Conservation (phyloP, 495 filamentous ascomycete species). For the Bacidia rubella region DNA sequence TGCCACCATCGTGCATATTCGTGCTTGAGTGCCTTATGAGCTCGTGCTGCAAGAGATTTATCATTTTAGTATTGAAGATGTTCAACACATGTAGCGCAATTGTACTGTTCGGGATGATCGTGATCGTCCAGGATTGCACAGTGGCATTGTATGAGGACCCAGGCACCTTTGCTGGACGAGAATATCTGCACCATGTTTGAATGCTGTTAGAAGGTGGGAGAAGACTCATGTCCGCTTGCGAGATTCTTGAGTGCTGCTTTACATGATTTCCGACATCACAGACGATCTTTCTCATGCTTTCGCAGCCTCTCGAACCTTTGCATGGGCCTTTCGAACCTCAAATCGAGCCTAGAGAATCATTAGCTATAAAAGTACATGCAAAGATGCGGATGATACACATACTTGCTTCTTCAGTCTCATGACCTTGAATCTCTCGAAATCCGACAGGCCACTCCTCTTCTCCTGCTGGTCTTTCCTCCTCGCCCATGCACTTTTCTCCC, state of each 20-base stretch:
- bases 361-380: constrained; percentile 8
- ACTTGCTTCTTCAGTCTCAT: constrained; percentile 95
- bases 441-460: constrained; percentile 80
- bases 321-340: constrained; percentile 85
- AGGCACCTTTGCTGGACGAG: no score
- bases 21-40: neutral
- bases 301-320: constrained; percentile 54
- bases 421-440: constrained; percentile 99
- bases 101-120: no score
- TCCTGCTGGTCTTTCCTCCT: constrained; percentile 72
- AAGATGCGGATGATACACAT: constrained; percentile 27
- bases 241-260: neutral
- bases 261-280: neutral
- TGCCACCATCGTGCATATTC: neutral
- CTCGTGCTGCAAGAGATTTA: neutral
- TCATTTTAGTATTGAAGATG: no score
- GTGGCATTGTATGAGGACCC: no score
- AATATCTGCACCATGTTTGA: no score
- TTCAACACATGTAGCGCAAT: no score
- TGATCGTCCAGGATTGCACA: no score
- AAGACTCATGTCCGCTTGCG: no score
- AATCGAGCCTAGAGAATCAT: constrained; percentile 52
- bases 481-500: constrained; percentile 74
- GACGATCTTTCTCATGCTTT: constrained; percentile 26
- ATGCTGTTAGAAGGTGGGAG: no score